Evolutionary conservation across 306 rosid genomes (phyloP).

Genomic region (Prunus armeniaca): DNA sequence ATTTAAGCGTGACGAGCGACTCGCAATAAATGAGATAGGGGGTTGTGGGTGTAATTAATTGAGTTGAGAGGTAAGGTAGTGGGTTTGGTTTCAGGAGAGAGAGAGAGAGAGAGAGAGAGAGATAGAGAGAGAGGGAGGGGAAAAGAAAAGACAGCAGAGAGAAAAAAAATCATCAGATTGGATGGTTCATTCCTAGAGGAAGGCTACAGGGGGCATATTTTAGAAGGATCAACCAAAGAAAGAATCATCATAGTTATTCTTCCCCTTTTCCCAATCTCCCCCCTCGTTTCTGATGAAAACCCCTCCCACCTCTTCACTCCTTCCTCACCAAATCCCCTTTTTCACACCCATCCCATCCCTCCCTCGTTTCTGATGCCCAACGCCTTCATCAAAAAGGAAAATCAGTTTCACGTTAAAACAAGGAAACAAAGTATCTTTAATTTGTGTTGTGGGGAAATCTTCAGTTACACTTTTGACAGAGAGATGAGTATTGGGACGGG

Average conservation of each 20-base stretch:
- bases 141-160: slow-evolving; percentile 21
- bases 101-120: slow-evolving; percentile 17
- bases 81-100: neutral
- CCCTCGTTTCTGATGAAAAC: slow-evolving; percentile 62
- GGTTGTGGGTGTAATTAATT: slow-evolving; percentile 36
- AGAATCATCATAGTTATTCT: slow-evolving; percentile 56
- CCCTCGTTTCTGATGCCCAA: slow-evolving; percentile 55
- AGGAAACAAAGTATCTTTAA: too few relatives aligned
- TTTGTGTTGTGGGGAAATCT: neutral
- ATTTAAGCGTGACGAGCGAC: slow-evolving; percentile 32
- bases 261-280: neutral
- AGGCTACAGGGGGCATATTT: slow-evolving; percentile 36
- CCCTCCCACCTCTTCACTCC: slow-evolving; percentile 15
- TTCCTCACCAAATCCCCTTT: neutral
- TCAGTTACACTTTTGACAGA: neutral
- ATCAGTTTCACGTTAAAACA: slow-evolving; percentile 7
- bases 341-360: neutral
- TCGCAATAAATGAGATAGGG: slow-evolving; percentile 29
- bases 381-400: neutral
- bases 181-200: slow-evolving; percentile 39
- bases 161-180: slow-evolving; percentile 31
- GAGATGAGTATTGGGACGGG: too few relatives aligned
- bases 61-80: neutral
- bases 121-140: neutral
- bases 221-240: neutral